Evolutionary conservation across 1,284 basidiomycete species (phyloP).

Genomic region (Rhodotorula sp.): DNA sequence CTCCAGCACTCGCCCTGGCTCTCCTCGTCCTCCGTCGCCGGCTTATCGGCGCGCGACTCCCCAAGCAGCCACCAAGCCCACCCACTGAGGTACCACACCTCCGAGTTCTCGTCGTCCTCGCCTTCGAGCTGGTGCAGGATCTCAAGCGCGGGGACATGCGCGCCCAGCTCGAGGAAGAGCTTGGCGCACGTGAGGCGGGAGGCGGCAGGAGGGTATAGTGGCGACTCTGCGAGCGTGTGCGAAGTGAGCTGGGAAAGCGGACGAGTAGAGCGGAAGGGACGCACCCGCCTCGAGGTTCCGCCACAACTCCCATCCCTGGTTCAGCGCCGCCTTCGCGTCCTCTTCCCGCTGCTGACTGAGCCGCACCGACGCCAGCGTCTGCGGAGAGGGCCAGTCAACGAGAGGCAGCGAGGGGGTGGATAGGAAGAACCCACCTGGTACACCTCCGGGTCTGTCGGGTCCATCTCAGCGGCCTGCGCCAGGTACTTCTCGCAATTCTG

Average conservation of each 20-base stretch:
- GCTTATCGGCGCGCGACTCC: slow-evolving; percentile 59
- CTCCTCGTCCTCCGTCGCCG: slow-evolving; percentile 59
- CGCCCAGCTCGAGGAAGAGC: slow-evolving; percentile 76
- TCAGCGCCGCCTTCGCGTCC: slow-evolving; percentile 71
- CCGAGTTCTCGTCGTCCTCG: slow-evolving; percentile 81
- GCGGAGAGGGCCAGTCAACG: slow-evolving; percentile 56
- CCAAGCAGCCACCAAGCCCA: slow-evolving; percentile 80
- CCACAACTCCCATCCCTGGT: slow-evolving; percentile 71
- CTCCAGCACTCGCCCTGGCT: slow-evolving; percentile 70
- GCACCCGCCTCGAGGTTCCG: slow-evolving; percentile 72
- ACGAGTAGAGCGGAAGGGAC: slow-evolving; percentile 18
- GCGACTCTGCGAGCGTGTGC: slow-evolving; percentile 60
- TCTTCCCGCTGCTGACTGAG: slow-evolving; percentile 82
- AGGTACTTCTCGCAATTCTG: slow-evolving; percentile 78
- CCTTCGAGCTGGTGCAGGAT: slow-evolving; percentile 78
- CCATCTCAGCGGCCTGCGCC: slow-evolving; percentile 68
- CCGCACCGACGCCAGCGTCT: slow-evolving; percentile 81
- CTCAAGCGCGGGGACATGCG: slow-evolving; percentile 69
- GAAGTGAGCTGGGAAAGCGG: slow-evolving; percentile 11
- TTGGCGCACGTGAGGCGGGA: slow-evolving; percentile 75
- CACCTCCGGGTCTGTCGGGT: slow-evolving; percentile 75
- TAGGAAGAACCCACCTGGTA: slow-evolving; percentile 50
- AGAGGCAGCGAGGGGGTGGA: not conserved
- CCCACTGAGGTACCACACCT: slow-evolving; percentile 92
- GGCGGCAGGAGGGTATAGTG: slow-evolving; percentile 70